Evolutionary conservation across 176 grass and related monocot species (phyloP).

Genomic region (bread wheat (Triticum aestivum)): IWGSC_CS_RefSeq_v2.1 NC_057803.1:713457530-713458029

Average conservation of each 20-base stretch:
- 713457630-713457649: background rate
- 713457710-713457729: conserved; percentile 9
- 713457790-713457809: background rate
- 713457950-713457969: background rate
- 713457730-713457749: background rate
- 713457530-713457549: no score
- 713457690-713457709: background rate
- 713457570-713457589: background rate
- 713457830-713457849: background rate
- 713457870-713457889: background rate
- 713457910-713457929: background rate
- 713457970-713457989: background rate
- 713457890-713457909: background rate
- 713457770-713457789: background rate
- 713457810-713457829: conserved; percentile 7
- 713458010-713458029: background rate
- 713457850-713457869: background rate
- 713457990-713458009: background rate
- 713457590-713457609: background rate
- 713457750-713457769: background rate
- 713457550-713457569: no score
- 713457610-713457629: background rate
- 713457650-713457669: background rate
- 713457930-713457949: conserved; percentile 15
- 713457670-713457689: background rate